Evolutionary conservation across 2,329 filamentous ascomycete species (phyloP), one percentile per base, ranked within the genome.

Genomic region (Trichophyton mentagrophytes): DNA sequence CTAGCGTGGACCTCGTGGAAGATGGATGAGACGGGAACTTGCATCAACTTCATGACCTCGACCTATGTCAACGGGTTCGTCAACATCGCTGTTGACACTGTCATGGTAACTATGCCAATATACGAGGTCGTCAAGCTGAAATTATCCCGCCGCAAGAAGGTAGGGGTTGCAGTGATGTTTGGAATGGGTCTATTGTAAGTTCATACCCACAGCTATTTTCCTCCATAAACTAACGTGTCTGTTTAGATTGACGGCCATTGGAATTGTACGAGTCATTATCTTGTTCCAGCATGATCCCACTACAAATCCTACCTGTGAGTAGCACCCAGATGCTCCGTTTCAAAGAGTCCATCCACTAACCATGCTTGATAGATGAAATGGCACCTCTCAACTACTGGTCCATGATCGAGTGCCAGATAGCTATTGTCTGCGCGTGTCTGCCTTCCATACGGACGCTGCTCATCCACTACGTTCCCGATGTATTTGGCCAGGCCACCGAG

Each of bases 121-220:
- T 67, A 66, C 36, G 65, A 67, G 27, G 64, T 67, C 5, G 6
- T 59, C 9, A 66, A 66, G 60, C 53, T 67, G 60, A 64, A 67
- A 36, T 38, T 67, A 25, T 62, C 61, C 0, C 22, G 17, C 40
- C 58, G 55, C 4, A 66, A 64, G 57, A 67, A 67, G 33, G 7
- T 65, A 1, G 64, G 62, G 15, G 57, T 59, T 25, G 40, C 17
- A 4, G 13, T 59, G n/a, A 59, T 59, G 57, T 59, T 59, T 17
- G 42, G 15, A 22, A 46, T 59, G 57, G 57, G 57, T 9, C 27
- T 47, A 13, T 13, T 59, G 57, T 59, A 46, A 59, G 57, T 47
- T n/a, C 5, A 47, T 9, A 25, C 44, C 6, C 25, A 27, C 25
- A 1, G 4, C 6, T 20, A 5, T 20, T 47, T 47, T 2, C 17